phyloP scores from a whole-genome alignment of 768 basidiomycete genomes.

The Pleurotus salmoneostramineus region DNA sequence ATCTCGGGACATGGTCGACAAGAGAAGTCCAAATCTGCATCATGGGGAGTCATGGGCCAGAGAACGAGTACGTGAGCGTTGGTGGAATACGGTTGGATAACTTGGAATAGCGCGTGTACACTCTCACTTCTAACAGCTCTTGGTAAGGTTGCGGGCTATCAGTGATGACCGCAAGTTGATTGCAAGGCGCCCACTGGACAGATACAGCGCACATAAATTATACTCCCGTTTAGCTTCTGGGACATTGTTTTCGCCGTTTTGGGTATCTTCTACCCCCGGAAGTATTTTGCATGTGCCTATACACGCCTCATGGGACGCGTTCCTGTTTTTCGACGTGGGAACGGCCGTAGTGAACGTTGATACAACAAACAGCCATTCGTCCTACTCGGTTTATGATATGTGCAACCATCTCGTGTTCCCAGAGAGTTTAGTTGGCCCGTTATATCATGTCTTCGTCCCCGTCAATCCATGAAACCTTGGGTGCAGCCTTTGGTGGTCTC shows the following conservation, averaged over 20 bases:
- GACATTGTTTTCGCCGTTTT: not conserved
- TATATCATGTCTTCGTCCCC: not conserved
- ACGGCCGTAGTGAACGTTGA: not conserved
- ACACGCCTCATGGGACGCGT: not conserved
- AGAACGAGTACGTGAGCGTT: slow-evolving; percentile 59
- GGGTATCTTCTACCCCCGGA: not conserved
- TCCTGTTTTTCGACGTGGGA: not conserved
- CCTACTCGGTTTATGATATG: not conserved
- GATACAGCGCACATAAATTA: no score
- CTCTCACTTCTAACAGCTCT: not conserved
- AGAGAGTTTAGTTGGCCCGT: not conserved
- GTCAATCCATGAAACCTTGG: slow-evolving; percentile 5
- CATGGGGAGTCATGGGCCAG: slow-evolving; percentile 64
- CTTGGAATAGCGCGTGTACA: not conserved
- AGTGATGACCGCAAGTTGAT: not conserved
- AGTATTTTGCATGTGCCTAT: not conserved
- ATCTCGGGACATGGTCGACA: slow-evolving; percentile 53
- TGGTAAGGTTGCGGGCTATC: not conserved
- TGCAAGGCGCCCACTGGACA: not conserved
- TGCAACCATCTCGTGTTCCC: not conserved
- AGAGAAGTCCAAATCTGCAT: slow-evolving; percentile 61
- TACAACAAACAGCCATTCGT: not conserved
- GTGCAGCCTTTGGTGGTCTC: slow-evolving; percentile 3
- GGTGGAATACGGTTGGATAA: slow-evolving; percentile 23
- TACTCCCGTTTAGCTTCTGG: not conserved